These are phyloP conservation scores for Epichloe uncinata DNA, from an alignment of 2,329 filamentous ascomycete genomes.

Conservation along the genomic window DNA sequence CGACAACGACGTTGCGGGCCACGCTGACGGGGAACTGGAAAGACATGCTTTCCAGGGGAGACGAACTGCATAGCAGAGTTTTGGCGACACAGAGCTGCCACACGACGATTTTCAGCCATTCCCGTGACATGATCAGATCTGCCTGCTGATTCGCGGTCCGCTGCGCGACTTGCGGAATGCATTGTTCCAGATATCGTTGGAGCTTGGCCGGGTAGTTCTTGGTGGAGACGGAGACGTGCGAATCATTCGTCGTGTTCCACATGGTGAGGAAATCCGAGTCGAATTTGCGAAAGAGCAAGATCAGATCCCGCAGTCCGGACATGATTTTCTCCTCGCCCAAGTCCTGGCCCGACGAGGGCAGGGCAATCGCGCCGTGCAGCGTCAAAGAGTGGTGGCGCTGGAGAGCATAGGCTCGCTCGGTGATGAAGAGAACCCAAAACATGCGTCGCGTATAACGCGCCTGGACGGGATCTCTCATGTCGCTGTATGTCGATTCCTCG, in stretches of 20 bases:
- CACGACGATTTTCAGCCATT: constrained; percentile 16
- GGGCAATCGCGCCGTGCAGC: constrained; percentile 11
- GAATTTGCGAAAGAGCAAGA: constrained; percentile 14
- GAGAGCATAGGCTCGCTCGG: constrained; percentile 18
- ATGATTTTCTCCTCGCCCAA: constrained; percentile 15
- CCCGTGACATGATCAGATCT: constrained; percentile 13
- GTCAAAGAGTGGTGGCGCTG: constrained; percentile 18
- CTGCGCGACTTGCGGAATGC: constrained; percentile 5
- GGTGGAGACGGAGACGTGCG: constrained; percentile 1
- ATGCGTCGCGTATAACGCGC: constrained; percentile 13
- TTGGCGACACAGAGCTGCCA: constrained; percentile 17
- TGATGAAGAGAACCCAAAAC: constrained; percentile 20
- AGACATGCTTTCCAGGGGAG: constrained; percentile 13
- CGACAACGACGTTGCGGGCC: constrained; percentile 14
- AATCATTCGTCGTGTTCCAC: constrained; percentile 13
- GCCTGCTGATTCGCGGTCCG: constrained; percentile 12
- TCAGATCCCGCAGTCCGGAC: constrained; percentile 18
- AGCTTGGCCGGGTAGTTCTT: constrained; percentile 2
- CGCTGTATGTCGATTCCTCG: constrained; percentile 15
- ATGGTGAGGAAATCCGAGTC: constrained; percentile 15
- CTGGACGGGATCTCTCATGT: neutral
- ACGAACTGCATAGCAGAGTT: constrained; percentile 6
- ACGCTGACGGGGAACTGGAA: constrained; percentile 14
- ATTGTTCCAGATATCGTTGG: constrained; percentile 7
- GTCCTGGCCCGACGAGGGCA: constrained; percentile 10